Conservation (phyloP, 2,329 filamentous ascomycete species). For the Chrysoporthe cubensis region DNA sequence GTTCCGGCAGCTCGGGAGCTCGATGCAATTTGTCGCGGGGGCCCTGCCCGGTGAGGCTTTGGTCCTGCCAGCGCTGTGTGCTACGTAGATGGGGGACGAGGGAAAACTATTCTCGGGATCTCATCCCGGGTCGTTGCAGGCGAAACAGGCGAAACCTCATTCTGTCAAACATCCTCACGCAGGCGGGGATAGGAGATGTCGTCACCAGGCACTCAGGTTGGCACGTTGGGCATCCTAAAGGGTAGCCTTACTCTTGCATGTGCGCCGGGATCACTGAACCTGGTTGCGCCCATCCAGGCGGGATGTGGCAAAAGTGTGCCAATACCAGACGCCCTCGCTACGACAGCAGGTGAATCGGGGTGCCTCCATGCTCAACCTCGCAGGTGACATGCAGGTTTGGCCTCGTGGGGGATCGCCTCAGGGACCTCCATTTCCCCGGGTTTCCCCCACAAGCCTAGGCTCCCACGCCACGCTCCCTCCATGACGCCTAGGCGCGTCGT, state of each 20-base stretch:
- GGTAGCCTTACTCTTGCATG: too few species aligned
- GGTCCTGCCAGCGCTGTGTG: not conserved
- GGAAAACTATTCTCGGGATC: not conserved
- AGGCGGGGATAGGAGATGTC: too few species aligned
- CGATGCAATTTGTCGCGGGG: not conserved
- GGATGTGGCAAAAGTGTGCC: too few species aligned
- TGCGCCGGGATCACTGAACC: too few species aligned
- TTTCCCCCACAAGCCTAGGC: constrained; percentile 18
- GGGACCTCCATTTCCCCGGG: constrained; percentile 4
- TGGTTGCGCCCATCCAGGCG: too few species aligned
- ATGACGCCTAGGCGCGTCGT: not conserved
- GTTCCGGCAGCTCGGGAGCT: not conserved
- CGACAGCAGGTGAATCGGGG: not conserved
- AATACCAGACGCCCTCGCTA: not conserved
- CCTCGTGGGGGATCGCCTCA: not conserved
- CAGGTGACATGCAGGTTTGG: not conserved
- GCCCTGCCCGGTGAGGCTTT: not conserved
- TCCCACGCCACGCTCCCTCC: not conserved
- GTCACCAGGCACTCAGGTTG: too few species aligned
- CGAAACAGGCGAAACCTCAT: too few species aligned
- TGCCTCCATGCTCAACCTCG: not conserved
- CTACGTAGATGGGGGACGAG: not conserved
- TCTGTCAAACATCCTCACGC: too few species aligned
- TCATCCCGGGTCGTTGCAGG: too few species aligned
- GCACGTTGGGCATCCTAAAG: too few species aligned